Conservation (phyloP, 1,139 yeast genomes). For the Saccharomyces pastorianus region DNA sequence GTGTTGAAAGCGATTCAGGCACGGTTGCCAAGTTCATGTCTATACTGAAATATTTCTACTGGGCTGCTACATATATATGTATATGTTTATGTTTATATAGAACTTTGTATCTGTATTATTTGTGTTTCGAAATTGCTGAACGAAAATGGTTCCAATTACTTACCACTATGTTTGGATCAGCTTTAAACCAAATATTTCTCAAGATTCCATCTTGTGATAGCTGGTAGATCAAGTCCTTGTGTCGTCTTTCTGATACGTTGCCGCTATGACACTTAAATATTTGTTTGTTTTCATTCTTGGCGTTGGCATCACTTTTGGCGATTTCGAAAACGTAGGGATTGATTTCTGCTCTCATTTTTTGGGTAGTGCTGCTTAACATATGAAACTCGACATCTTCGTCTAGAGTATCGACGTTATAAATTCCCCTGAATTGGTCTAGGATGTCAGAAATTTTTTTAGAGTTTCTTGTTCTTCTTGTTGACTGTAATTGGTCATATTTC, state of each 20-base stretch:
- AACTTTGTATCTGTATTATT: not conserved
- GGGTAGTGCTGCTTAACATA: conserved; percentile 8
- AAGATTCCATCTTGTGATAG: conserved; percentile 13
- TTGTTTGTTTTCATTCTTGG: conserved; percentile 14
- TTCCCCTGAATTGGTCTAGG: conserved; percentile 16
- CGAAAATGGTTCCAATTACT: not conserved
- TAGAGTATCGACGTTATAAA: conserved; percentile 2
- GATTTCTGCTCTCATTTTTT: conserved; percentile 14
- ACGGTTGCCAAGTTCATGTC: not conserved
- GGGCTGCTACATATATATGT: not conserved
- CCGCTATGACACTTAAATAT: conserved; percentile 11
- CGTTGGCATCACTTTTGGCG: conserved; percentile 18
- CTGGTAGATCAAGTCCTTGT: conserved; percentile 11
- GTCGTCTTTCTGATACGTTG: conserved; percentile 10
- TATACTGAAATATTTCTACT: not conserved
- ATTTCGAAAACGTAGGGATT: conserved; percentile 22
- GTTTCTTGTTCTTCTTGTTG: conserved; percentile 24
- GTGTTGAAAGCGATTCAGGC: not conserved
- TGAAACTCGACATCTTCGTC: conserved; percentile 14
- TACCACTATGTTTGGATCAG: conserved; percentile 12
- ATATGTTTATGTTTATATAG: not conserved
- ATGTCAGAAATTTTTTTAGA: conserved; percentile 20
- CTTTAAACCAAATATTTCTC: conserved; percentile 19
- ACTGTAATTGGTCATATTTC: conserved; percentile 3
- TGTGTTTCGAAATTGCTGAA: not conserved